Base-by-base conservation (phyloP, 2,329 filamentous ascomycete genomes). In the Tothia fuscella region DNA sequence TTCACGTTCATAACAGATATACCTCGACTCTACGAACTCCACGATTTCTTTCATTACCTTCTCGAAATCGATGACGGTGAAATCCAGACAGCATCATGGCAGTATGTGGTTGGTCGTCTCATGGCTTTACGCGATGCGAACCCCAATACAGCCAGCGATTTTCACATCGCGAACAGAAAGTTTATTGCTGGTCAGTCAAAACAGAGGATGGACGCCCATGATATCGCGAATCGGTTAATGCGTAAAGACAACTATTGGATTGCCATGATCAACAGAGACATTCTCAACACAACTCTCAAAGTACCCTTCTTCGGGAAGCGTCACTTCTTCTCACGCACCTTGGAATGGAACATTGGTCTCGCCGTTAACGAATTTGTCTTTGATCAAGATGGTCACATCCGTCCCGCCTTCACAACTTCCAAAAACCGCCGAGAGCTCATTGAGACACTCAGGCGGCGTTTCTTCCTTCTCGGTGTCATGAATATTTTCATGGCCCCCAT, bases 171-270 rank as follows among this genome's bases (percentile, higher is more conserved):
- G n/a, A 72, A 73, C 49, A 70, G 74, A 46, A 73, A 70, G 48
- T 76, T 74, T 45, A 70, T 89, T 48, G 82, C 83, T 34, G 87
- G 79, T 45, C 86, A 93, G 56, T 93, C 86, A 17, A 93, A 95
- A 58, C 86, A 96, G 62, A 75, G 89, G 47, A 79, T 98, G 51
- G 91, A 95, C 60, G 91, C 91, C 9, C 86, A 95, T 53, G 91
- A 95, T 55, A 96, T 98, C 57, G 91, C 91, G 5, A 98, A 96
- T 56, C 78, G 91, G 24, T 65, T 98, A 34, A 96, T 98, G 91
- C 80, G 91, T 45, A 82, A 85, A 55, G 89, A 95, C 48, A 98
- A 98, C 55, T 98, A 95, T 53, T 74, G 95, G 48, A 95, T 98
- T 53, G 91, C 91, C 4, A 70, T 98, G 53, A 86, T 96, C 64